phyloP scores from a whole-genome alignment of 345 rosid genomes.

The Aquilaria malaccensis region DNA sequence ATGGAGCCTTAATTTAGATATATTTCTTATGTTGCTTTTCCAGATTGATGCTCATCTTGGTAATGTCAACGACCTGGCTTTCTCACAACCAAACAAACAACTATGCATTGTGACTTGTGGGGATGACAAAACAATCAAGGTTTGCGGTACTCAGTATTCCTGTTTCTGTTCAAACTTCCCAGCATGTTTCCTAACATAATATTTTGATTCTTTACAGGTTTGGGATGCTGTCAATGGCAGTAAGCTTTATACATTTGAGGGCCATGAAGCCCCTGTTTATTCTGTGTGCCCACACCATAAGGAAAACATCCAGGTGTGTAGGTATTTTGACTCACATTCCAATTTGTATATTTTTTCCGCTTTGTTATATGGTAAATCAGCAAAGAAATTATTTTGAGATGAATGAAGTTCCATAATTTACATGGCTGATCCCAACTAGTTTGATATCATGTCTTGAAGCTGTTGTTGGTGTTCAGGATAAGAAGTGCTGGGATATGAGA shows the following conservation, averaged over 20 bases:
- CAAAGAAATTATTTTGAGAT: too few species aligned
- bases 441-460: too few species aligned
- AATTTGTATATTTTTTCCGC: neutral
- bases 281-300: constrained; percentile 62
- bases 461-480: too few species aligned
- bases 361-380: neutral
- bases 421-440: too few species aligned
- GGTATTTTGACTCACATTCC: too few species aligned
- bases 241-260: constrained; percentile 54
- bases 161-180: neutral
- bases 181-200: neutral
- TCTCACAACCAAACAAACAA: constrained; percentile 56
- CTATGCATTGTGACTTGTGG: constrained; percentile 60
- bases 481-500: too few species aligned
- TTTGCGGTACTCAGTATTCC: constrained; percentile 9
- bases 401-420: too few species aligned
- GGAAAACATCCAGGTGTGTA: constrained; percentile 53
- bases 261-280: constrained; percentile 70
- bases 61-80: constrained; percentile 66
- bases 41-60: constrained; percentile 70
- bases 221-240: constrained; percentile 60
- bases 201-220: constrained; percentile 26
- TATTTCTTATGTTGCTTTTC: neutral
- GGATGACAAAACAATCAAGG: constrained; percentile 69
- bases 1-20: too few species aligned